phyloP scores from a whole-genome alignment of 2,329 filamentous ascomycete species.

The Spiromastix sp. region DNA sequence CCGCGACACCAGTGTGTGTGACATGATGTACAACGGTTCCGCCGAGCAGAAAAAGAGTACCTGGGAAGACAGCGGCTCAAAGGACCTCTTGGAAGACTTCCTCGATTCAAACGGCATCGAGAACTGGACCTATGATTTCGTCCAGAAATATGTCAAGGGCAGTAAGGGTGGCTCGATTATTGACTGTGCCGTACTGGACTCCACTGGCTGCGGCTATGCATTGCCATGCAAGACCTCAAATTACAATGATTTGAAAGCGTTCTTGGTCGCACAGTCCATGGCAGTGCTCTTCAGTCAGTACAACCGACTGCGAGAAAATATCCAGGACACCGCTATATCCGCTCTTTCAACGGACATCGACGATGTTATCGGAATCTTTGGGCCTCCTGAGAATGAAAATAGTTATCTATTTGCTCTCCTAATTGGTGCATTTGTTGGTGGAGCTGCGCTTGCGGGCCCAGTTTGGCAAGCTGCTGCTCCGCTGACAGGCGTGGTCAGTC shows the following conservation, averaged over 20 bases:
- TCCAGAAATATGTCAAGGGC: background rate
- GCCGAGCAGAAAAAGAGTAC: too few species aligned
- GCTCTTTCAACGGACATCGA: constrained; percentile 1
- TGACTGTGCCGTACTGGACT: background rate
- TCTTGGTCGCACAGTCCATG: background rate
- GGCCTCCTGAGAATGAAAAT: background rate
- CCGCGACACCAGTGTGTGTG: too few species aligned
- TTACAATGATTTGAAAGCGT: background rate
- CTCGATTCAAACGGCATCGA: background rate
- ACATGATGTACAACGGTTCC: too few species aligned
- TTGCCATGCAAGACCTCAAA: background rate
- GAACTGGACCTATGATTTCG: constrained; percentile 2
- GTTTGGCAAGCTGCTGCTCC: constrained; percentile 3
- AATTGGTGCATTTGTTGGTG: constrained; percentile 5
- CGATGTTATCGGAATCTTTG: constrained; percentile 2
- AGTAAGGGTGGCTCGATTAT: constrained; percentile 1
- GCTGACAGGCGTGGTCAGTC: constrained; percentile 1
- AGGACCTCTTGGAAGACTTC: background rate
- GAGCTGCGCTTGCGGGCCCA: constrained; percentile 2
- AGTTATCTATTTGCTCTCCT: background rate
- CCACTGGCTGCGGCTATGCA: background rate
- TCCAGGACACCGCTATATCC: constrained; percentile 1
- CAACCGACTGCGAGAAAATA: constrained; percentile 1
- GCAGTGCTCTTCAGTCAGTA: background rate
- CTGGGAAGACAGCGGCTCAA: constrained; percentile 1